Percentiles rank a stretch among this genome's conserved stretches.
Conservation (phyloP, 1,284 basidiomycete species). For the Tylopilus orsonianus region DNA sequence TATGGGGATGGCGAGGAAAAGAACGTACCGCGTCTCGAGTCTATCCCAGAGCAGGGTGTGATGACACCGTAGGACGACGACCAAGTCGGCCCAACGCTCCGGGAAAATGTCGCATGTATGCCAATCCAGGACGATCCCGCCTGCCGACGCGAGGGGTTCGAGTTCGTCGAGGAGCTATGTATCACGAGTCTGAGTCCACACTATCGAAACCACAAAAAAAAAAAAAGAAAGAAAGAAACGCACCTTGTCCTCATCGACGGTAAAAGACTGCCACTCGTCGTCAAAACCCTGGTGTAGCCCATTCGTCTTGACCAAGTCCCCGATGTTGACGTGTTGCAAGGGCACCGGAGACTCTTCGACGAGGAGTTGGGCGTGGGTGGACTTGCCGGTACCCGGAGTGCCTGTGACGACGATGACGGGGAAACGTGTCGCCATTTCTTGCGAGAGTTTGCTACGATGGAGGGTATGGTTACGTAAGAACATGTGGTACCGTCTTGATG, state of each 20-base stretch:
- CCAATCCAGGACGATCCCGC: slow-evolving; percentile 94
- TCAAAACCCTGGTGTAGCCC: slow-evolving; percentile 85
- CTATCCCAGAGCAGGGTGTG: slow-evolving; percentile 91
- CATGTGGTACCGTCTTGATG: no score
- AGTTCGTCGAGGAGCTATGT: slow-evolving; percentile 84
- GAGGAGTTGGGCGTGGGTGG: slow-evolving; percentile 85
- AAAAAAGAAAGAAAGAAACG: slow-evolving; percentile 16
- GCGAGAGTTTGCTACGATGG: not conserved
- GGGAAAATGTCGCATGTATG: slow-evolving; percentile 96
- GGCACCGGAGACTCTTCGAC: slow-evolving; percentile 65
- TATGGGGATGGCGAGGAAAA: not conserved
- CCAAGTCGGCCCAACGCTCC: slow-evolving; percentile 96
- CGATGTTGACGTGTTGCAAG: slow-evolving; percentile 84
- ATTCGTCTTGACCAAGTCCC: slow-evolving; percentile 85
- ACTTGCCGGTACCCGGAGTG: slow-evolving; percentile 86
- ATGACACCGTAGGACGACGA: slow-evolving; percentile 89
- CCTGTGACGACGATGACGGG: slow-evolving; percentile 95
- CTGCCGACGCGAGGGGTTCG: slow-evolving; percentile 65
- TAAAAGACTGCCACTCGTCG: slow-evolving; percentile 93
- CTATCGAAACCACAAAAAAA: not conserved
- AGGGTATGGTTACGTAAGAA: slow-evolving; percentile 1
- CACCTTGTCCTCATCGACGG: slow-evolving; percentile 94
- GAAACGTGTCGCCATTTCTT: slow-evolving; percentile 14
- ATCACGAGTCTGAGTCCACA: no score
- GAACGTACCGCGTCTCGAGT: slow-evolving; percentile 83